Percentiles rank a stretch among this genome's conserved stretches.
These are phyloP conservation scores for Irpex sp. DNA, from an alignment of 1,284 basidiomycete species.

Conservation along the genomic window DNA sequence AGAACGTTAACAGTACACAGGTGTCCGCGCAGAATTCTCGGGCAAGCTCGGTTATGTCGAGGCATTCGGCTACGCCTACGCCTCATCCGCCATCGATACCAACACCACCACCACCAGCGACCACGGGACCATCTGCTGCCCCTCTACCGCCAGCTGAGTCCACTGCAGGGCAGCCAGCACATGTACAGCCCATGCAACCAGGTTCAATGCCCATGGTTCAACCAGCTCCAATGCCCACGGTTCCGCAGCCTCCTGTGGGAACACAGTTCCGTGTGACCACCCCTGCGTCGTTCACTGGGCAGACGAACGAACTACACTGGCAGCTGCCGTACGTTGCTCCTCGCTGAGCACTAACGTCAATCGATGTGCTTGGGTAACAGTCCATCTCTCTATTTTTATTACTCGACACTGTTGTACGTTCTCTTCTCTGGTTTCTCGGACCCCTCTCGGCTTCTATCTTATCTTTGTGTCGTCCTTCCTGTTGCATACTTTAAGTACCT, in stretches of 20 bases:
- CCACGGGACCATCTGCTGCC: not conserved
- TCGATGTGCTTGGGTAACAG: not conserved
- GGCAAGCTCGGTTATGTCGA: not conserved
- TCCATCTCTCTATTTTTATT: not conserved
- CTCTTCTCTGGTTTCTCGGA: not conserved
- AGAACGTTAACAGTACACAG: not conserved
- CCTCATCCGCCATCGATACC: not conserved
- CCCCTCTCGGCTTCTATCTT: not conserved
- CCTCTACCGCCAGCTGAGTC: not conserved
- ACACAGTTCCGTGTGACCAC: not conserved
- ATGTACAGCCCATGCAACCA: not conserved
- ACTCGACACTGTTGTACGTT: not conserved
- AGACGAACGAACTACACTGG: not conserved
- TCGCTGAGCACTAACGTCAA: not conserved
- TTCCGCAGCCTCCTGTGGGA: not conserved
- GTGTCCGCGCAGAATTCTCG: not conserved
- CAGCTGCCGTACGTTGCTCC: conserved; percentile 1
- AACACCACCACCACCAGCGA: not conserved
- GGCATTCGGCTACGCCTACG: not conserved
- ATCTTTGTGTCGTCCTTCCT: not conserved
- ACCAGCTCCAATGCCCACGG: not conserved
- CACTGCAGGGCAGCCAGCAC: not conserved
- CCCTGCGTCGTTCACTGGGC: not conserved
- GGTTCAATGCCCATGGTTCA: not conserved
- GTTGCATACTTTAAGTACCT: not conserved